Evolutionary conservation across 179 eudicot genomes (phyloP).

Genomic region (Carnegiea gigantea): DNA sequence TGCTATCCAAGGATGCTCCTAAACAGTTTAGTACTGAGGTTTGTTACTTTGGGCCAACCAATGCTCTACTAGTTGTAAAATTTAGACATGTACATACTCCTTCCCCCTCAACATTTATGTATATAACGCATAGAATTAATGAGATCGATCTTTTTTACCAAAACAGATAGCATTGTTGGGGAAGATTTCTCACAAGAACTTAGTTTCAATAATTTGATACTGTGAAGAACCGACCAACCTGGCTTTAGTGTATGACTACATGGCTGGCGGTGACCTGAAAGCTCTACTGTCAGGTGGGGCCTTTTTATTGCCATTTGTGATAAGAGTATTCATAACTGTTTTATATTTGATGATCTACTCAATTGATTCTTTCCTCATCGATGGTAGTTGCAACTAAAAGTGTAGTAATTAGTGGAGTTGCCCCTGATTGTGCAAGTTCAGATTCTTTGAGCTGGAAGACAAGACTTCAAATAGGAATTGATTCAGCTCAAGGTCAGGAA

Average conservation of each 20-base stretch:
- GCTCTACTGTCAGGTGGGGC: constrained; percentile 31
- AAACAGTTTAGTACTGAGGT: constrained; percentile 45
- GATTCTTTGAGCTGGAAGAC: constrained; percentile 32
- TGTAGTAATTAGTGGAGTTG: not conserved
- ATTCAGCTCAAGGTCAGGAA: constrained; percentile 40
- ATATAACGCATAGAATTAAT: not conserved
- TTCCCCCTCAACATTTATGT: not conserved
- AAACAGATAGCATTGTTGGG: constrained; percentile 36
- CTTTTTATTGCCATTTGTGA: not conserved
- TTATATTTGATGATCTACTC: not conserved
- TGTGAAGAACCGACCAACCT: constrained; percentile 34
- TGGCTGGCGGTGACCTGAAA: constrained; percentile 39
- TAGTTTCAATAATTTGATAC: constrained; percentile 41
- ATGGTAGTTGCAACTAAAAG: not conserved
- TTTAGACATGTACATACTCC: too few relatives aligned
- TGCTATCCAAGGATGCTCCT: constrained; percentile 33
- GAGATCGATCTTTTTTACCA: not conserved
- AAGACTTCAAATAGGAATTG: constrained; percentile 37
- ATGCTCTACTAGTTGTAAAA: not conserved
- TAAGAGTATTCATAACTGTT: not conserved
- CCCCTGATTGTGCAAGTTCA: constrained; percentile 13
- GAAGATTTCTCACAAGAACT: constrained; percentile 35
- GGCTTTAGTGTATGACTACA: constrained; percentile 39
- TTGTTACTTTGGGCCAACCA: not conserved
- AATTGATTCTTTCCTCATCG: not conserved